Evolutionary conservation across 108 stramenopile genomes (phyloP).

Genomic region (Cyclotella atomus): DNA sequence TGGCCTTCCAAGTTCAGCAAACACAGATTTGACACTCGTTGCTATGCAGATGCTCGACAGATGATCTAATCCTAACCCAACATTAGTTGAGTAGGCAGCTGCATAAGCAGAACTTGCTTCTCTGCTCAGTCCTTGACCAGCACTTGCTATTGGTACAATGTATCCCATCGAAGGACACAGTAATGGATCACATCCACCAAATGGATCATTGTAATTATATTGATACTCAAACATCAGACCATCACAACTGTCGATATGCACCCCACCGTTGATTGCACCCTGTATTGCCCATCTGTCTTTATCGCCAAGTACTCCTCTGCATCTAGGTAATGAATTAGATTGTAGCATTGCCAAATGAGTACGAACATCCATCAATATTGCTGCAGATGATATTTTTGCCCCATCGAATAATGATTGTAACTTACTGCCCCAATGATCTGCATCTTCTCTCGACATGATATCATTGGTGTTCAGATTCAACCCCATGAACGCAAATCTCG

Average conservation of each 20-base stretch:
- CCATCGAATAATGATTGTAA: constrained; percentile 27
- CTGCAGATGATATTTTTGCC: constrained; percentile 14
- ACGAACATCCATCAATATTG: constrained; percentile 27
- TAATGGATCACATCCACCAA: constrained; percentile 42
- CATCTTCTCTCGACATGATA: constrained; percentile 21
- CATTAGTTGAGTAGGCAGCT: constrained; percentile 21
- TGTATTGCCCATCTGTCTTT: constrained; percentile 34
- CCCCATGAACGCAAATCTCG: constrained; percentile 20
- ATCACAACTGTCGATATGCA: constrained; percentile 21
- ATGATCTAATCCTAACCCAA: constrained; percentile 21
- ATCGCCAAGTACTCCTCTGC: constrained; percentile 25
- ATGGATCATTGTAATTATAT: constrained; percentile 33
- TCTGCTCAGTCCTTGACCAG: not conserved
- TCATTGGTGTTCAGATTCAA: constrained; percentile 16
- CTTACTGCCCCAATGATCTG: constrained; percentile 27
- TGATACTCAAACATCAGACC: constrained; percentile 27
- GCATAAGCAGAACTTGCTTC: constrained; percentile 30
- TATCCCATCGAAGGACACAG: constrained; percentile 29
- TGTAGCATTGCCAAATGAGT: constrained; percentile 47
- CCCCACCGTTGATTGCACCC: constrained; percentile 23
- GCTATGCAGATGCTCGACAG: constrained; percentile 29
- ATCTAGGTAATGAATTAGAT: constrained; percentile 31
- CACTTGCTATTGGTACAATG: constrained; percentile 4
- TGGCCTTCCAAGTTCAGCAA: constrained; percentile 20
- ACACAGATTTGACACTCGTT: constrained; percentile 12